Conservation (phyloP, 148 eudicot species). For the Selenicereus undatus region DNA sequence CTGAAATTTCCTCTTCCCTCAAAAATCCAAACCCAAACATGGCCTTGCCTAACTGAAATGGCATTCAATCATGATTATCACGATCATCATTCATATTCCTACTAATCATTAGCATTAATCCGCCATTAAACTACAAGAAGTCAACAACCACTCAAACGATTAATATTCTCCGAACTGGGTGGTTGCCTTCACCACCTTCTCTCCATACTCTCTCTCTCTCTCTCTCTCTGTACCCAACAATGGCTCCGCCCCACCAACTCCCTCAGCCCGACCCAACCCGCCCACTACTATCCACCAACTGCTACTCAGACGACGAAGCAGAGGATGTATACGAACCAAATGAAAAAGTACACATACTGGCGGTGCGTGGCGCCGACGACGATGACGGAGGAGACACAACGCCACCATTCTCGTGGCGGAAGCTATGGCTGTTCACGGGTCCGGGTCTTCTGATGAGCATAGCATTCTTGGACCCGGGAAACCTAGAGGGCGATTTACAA, state of each 20-base stretch:
- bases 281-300: not conserved
- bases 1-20: not conserved
- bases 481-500: constrained; percentile 88
- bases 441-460: constrained; percentile 95
- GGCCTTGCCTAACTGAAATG: not conserved
- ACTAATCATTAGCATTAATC: not conserved
- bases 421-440: constrained; percentile 93
- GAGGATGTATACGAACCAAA: constrained; percentile 52
- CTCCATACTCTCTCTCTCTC: not conserved
- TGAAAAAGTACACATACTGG: constrained; percentile 64
- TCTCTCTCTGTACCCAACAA: not conserved
- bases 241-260: constrained; percentile 9
- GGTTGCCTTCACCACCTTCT: not conserved
- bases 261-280: not conserved
- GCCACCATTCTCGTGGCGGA: constrained; percentile 90
- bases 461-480: constrained; percentile 95
- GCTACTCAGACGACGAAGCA: not conserved
- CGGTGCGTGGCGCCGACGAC: constrained; percentile 21
- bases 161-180: not conserved
- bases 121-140: not conserved
- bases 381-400: constrained; percentile 26
- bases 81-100: not conserved
- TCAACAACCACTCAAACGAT: no score
- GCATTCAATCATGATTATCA: not conserved
- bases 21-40: not conserved